Conservation (phyloP, 225 moss, liverwort and hornwort species). For the Marchantia paleacea region DNA sequence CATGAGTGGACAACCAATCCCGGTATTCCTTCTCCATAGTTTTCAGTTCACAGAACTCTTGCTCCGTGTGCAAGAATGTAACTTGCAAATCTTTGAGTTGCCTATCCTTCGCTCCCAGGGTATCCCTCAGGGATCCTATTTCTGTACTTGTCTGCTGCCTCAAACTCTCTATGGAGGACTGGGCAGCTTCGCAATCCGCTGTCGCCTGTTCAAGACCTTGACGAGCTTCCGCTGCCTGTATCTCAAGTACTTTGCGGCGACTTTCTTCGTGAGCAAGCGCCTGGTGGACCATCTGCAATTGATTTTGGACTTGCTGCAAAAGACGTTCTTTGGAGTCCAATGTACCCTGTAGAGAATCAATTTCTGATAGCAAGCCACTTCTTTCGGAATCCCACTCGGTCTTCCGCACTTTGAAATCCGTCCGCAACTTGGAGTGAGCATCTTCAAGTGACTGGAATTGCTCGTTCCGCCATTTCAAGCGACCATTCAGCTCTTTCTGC, state of each 20-base stretch:
- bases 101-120: conserved; percentile 48
- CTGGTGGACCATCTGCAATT: conserved; percentile 57
- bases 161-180: conserved; percentile 52
- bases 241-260: conserved; percentile 64
- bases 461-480: conserved; percentile 81
- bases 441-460: conserved; percentile 77
- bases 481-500: conserved; percentile 49
- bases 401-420: conserved; percentile 51
- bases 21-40: conserved; percentile 47
- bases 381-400: conserved; percentile 58
- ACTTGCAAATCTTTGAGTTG: conserved; percentile 57
- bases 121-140: conserved; percentile 47
- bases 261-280: conserved; percentile 72
- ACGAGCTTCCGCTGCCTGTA: conserved; percentile 56
- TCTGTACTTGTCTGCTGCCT: conserved; percentile 61
- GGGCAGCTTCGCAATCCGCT: conserved; percentile 47
- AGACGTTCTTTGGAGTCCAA: conserved; percentile 54
- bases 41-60: conserved; percentile 46
- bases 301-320: conserved; percentile 51
- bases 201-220: conserved; percentile 57
- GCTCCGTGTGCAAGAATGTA: conserved; percentile 50
- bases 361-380: conserved; percentile 46
- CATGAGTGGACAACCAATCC: conserved; percentile 43
- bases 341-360: conserved; percentile 55
- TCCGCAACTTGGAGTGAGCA: conserved; percentile 59